phyloP scores from a whole-genome alignment of 2,329 filamentous ascomycete species.

The Calonectria hawksworthii region DNA sequence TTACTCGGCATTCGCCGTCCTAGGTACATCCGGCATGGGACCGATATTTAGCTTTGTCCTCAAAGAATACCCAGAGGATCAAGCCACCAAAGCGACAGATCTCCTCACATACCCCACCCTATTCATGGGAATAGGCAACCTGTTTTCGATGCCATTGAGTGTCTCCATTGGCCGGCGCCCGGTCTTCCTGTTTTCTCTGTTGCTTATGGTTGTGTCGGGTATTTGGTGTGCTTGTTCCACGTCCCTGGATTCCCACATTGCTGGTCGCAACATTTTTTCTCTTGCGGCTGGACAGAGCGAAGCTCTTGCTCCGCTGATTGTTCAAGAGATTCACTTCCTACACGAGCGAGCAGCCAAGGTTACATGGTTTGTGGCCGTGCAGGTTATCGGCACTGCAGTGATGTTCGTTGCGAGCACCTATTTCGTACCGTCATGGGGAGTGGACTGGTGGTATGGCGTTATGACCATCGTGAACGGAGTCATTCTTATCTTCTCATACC shows the following conservation, averaged over 20 bases:
- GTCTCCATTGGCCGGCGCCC: conserved; percentile 49
- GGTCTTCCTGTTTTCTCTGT: conserved; percentile 46
- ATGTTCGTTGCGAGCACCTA: conserved; percentile 39
- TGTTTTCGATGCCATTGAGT: conserved; percentile 53
- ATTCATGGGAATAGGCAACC: conserved; percentile 44
- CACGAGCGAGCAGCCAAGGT: conserved; percentile 36
- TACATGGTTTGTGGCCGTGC: conserved; percentile 34
- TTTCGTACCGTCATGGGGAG: conserved; percentile 31
- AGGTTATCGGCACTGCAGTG: conserved; percentile 28
- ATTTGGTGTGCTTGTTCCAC: conserved; percentile 27
- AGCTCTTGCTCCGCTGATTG: conserved; percentile 40
- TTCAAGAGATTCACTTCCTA: conserved; percentile 43
- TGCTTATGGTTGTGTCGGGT: conserved; percentile 44
- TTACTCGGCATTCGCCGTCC: conserved; percentile 37
- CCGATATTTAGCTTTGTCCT: conserved; percentile 28
- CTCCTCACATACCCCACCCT: conserved; percentile 50
- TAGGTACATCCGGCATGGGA: conserved; percentile 5
- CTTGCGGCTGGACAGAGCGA: conserved; percentile 52
- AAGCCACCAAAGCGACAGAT: conserved; percentile 36
- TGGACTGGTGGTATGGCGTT: conserved; percentile 42
- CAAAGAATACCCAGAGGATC: conserved; percentile 37
- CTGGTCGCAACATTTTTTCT: conserved; percentile 46
- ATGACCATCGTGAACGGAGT: conserved; percentile 34
- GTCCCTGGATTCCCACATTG: conserved; percentile 29
- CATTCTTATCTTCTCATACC: conserved; percentile 12